phyloP scores from a whole-genome alignment of 192 early-diverging fungal species.

The Gaertneriomyces sp. region DNA sequence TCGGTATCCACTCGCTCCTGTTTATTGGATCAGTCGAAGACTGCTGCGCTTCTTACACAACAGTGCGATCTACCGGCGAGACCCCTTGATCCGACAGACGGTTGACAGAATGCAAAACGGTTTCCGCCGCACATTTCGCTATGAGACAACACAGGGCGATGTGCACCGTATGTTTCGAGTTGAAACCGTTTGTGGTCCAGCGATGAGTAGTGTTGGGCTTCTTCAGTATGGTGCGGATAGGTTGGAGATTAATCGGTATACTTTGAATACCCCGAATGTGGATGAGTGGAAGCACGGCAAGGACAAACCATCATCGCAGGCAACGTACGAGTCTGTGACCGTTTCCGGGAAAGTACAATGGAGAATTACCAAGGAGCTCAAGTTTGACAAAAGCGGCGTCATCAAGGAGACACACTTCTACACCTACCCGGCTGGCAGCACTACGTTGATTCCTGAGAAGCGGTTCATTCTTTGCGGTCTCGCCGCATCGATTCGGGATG shows the following conservation, averaged over 20 bases:
- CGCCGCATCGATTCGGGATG: conserved; percentile 4
- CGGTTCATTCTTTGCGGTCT: conserved; percentile 16
- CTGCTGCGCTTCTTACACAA: conserved; percentile 6
- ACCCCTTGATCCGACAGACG: conserved; percentile 10
- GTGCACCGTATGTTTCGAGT: conserved; percentile 5
- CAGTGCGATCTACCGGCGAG: conserved; percentile 9
- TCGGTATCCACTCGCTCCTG: conserved; percentile 1
- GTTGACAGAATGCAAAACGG: conserved; percentile 15
- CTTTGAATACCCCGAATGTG: conserved; percentile 24
- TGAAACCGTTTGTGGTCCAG: conserved; percentile 16
- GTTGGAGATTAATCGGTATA: conserved; percentile 13
- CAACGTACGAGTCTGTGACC: conserved; percentile 13
- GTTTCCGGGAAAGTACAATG: background rate
- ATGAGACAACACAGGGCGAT: background rate
- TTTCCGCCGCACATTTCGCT: conserved; percentile 8
- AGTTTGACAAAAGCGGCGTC: conserved; percentile 23
- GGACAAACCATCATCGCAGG: conserved; percentile 32
- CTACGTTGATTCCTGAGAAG: conserved; percentile 19
- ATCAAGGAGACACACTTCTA: conserved; percentile 33
- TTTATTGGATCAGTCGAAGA: conserved; percentile 10
- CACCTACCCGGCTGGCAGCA: conserved; percentile 17
- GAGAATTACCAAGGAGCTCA: conserved; percentile 29
- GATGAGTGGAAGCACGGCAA: conserved; percentile 36
- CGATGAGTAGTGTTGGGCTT: conserved; percentile 13
- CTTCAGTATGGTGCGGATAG: background rate